Evolutionary conservation across 192 early-diverging fungal genomes (phyloP).

Genomic region (Coemansia erecta): DNA sequence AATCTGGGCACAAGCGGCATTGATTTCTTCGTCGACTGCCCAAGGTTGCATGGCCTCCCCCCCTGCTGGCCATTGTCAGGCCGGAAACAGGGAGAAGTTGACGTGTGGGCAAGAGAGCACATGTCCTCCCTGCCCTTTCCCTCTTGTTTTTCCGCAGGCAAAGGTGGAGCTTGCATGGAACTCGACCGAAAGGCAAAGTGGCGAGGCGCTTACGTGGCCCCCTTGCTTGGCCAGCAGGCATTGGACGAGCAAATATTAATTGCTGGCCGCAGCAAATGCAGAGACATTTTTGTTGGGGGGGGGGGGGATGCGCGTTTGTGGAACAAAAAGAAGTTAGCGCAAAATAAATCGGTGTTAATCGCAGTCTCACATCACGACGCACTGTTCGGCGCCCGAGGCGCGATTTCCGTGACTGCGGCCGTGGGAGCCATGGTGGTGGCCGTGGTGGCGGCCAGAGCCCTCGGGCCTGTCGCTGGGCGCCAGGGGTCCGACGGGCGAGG

Average conservation of each 20-base stretch:
- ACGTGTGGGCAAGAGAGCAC: neutral
- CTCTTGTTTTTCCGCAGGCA: no score
- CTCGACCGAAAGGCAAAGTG: neutral
- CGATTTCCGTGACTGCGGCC: neutral
- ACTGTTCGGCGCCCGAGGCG: neutral
- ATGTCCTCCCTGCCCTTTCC: no score
- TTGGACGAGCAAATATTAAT: neutral
- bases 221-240: neutral
- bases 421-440: neutral
- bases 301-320: neutral
- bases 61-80: no score
- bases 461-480: neutral
- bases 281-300: neutral
- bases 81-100: no score
- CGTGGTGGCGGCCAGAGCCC: neutral
- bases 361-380: neutral
- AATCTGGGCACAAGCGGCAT: neutral
- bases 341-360: no score
- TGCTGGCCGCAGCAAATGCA: conserved; percentile 5
- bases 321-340: no score
- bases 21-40: neutral
- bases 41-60: no score
- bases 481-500: conserved; percentile 21
- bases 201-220: conserved; percentile 7
- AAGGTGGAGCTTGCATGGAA: neutral